These are phyloP conservation scores for Stentor coeruleus DNA, from an alignment of 73 alveolate species.

Conservation along the genomic window DNA sequence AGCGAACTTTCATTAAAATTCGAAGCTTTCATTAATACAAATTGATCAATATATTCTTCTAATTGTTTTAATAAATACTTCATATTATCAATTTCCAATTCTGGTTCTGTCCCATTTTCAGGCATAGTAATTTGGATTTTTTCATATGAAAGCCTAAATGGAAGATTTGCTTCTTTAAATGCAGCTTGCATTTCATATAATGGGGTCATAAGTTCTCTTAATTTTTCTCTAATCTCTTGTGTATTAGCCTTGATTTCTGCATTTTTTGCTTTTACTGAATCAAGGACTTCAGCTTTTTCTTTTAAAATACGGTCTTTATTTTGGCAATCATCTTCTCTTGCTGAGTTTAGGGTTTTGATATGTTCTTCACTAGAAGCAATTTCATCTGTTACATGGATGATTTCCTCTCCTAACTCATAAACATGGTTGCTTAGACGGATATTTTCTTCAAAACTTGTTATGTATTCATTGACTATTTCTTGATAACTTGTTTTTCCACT, in stretches of 20 bases:
- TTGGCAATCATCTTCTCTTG: background rate
- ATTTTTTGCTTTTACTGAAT: too few species aligned
- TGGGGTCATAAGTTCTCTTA: background rate
- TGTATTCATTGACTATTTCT: conserved; percentile 1
- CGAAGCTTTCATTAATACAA: background rate
- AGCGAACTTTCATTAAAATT: background rate
- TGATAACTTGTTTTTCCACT: background rate
- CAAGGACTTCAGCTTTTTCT: background rate
- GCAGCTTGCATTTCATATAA: background rate
- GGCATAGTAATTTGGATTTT: background rate
- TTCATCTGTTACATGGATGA: background rate
- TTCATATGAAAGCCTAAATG: background rate
- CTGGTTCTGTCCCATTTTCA: background rate
- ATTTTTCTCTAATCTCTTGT: background rate
- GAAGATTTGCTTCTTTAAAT: background rate
- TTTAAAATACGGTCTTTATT: background rate
- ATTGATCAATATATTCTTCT: background rate
- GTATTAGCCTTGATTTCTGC: background rate
- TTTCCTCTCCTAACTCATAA: conserved; percentile 22
- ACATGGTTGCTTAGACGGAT: background rate
- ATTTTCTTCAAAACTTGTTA: conserved; percentile 14
- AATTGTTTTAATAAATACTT: background rate
- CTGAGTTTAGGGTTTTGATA: background rate
- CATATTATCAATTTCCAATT: background rate
- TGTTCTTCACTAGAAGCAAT: background rate